phyloP scores from a whole-genome alignment of 345 rosid genomes.

The Gossypium rotundifolium region DNA sequence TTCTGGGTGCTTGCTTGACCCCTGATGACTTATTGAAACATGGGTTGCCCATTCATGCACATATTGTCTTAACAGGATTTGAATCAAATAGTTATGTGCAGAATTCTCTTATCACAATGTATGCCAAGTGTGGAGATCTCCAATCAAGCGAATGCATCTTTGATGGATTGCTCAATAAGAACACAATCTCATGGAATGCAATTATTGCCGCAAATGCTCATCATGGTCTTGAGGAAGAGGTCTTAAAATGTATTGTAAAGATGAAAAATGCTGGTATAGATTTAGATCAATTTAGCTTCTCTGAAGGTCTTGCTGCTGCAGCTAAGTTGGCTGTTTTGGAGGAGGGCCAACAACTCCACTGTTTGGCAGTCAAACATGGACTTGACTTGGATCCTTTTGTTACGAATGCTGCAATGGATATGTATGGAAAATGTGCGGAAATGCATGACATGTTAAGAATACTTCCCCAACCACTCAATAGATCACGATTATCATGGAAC shows the following conservation, averaged over 20 bases:
- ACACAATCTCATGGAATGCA: constrained; percentile 68
- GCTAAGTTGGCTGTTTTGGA: constrained; percentile 73
- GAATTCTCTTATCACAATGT: constrained; percentile 78
- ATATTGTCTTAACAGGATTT: constrained; percentile 49
- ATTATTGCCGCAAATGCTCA: constrained; percentile 68
- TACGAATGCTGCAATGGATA: constrained; percentile 66
- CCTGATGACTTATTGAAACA: constrained; percentile 37
- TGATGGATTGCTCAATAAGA: constrained; percentile 32
- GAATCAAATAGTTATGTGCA: constrained; percentile 48
- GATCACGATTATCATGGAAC: constrained; percentile 74
- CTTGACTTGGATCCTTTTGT: constrained; percentile 51
- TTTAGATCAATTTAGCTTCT: constrained; percentile 70
- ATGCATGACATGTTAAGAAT: constrained; percentile 47
- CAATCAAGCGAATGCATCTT: constrained; percentile 49
- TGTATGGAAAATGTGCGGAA: constrained; percentile 90
- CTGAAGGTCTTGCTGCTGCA: constrained; percentile 71
- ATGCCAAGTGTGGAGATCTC: constrained; percentile 75
- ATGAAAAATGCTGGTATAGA: constrained; percentile 51
- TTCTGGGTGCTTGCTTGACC: constrained; percentile 62
- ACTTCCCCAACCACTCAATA: constrained; percentile 37
- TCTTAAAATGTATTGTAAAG: constrained; percentile 46
- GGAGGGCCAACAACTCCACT: constrained; percentile 80
- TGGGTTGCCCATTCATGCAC: constrained; percentile 62
- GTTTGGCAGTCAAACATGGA: constrained; percentile 60
- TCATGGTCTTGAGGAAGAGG: constrained; percentile 61